phyloP scores from a whole-genome alignment of 495 filamentous ascomycete species.

The Lophium mytilinum region DNA sequence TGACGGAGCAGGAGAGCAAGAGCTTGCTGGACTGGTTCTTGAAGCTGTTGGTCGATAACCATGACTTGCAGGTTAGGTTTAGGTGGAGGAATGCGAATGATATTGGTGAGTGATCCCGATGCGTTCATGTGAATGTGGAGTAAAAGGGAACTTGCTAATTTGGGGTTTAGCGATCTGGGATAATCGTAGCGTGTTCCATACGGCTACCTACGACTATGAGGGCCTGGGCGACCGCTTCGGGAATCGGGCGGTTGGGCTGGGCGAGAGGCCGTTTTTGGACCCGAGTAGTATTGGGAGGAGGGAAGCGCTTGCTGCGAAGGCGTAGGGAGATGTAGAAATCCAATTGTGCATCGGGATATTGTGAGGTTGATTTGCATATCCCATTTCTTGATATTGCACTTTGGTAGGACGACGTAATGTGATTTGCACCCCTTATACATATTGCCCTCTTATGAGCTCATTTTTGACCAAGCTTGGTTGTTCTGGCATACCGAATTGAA shows the following conservation, averaged over 20 bases:
- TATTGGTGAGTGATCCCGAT: constrained; percentile 4
- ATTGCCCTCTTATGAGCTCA: no score
- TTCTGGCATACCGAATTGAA: no score
- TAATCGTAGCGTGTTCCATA: constrained; percentile 60
- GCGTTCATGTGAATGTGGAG: constrained; percentile 19
- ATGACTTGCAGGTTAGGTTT: constrained; percentile 65
- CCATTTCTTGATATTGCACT: no score
- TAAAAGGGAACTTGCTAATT: constrained; percentile 43
- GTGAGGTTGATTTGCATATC: no score
- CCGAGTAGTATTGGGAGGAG: no score
- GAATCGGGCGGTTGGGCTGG: constrained; percentile 53
- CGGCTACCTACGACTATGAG: constrained; percentile 57
- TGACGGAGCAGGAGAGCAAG: constrained; percentile 54
- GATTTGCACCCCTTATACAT: no score
- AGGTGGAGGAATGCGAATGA: constrained; percentile 35
- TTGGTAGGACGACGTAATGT: no score
- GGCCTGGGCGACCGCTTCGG: constrained; percentile 50
- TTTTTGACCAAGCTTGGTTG: no score
- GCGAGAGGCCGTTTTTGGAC: constrained; percentile 38
- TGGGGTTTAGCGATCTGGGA: constrained; percentile 58
- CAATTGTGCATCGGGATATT: no score
- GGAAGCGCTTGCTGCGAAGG: no score
- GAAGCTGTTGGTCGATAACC: constrained; percentile 58
- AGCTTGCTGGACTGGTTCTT: constrained; percentile 53
- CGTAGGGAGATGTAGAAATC: no score